phyloP scores from a whole-genome alignment of 176 grass and related monocot genomes.

The Carex littledalei region DNA sequence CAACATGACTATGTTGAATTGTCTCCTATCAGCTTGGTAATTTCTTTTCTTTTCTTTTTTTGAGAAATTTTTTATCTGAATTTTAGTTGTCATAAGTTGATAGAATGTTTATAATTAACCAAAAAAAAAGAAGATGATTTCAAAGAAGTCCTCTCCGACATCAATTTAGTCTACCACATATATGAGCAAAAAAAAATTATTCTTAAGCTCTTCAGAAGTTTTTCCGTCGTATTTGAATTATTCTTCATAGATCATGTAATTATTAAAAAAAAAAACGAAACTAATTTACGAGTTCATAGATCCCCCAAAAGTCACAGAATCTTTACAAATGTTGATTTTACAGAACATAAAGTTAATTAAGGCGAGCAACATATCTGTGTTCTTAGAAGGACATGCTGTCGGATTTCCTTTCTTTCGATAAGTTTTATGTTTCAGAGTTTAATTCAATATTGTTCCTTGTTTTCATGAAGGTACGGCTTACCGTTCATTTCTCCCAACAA shows the following conservation, averaged over 20 bases:
- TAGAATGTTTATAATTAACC: neutral
- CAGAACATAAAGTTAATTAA: neutral
- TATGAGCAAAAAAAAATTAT: too few relatives aligned
- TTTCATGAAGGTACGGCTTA: slow-evolving; percentile 60
- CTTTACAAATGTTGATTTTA: neutral
- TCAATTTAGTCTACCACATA: too few relatives aligned
- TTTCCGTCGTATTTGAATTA: neutral
- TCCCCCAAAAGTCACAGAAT: neutral
- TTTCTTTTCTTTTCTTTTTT: neutral
- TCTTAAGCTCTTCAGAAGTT: neutral
- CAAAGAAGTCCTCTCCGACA: neutral
- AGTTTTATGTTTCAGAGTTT: slow-evolving; percentile 11
- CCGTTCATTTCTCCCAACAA: slow-evolving; percentile 93
- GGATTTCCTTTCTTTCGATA: neutral
- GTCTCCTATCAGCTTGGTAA: slow-evolving; percentile 94
- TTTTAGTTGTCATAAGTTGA: neutral
- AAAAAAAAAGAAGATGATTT: neutral
- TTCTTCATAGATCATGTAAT: neutral
- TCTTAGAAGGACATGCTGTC: neutral
- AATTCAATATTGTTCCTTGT: neutral
- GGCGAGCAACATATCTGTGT: neutral
- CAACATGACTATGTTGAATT: slow-evolving; percentile 98
- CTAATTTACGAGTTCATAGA: neutral
- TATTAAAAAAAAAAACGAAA: neutral
- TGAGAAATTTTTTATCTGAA: neutral